Evolutionary conservation across 2,329 filamentous ascomycete species (phyloP), one percentile per base, ranked within the genome.

Genomic region (Bimuria novae-zelandiae): DNA sequence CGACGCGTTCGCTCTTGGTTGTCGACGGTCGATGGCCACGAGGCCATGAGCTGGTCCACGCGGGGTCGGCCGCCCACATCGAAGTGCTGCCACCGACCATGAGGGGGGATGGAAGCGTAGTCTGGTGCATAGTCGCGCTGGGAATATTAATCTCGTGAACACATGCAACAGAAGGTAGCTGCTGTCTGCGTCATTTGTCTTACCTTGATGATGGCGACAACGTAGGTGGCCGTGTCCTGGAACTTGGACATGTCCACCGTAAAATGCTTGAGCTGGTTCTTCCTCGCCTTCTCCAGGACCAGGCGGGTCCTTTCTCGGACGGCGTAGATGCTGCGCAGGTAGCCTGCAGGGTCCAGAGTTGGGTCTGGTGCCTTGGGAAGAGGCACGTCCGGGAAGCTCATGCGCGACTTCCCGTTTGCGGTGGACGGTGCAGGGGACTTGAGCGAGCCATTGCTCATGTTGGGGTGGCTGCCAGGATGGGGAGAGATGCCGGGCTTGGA

Each of bases 151-250:
- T 21, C 14, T 30, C 10, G 11, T 16, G 10, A 29, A 33, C 17
- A 47, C n/a, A 17, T n/a, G 12, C 12, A 6, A 25, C 21, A 16
- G 12, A 27, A 12, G 22, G 27, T 35, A 21, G 23, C 17, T 21
- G 10, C 3, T 17, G n/a, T 21, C 6, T 17, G 16, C 39, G 39
- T 29, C 37, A 67, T 12, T n/a, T 12, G 30, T 17, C 81, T 61
- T 78, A 92, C 92, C 88, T 95, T 96, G 79, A 97, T 96, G 59
- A 97, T 93, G 35, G 89, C 87, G n/a, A 93, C 87, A 8, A 96
- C 89, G 71, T 96, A 96, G 39, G 83, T 83, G 12, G 92, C 90
- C 1, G 93, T 93, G 60, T 93, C 89, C 40, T 81, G 76, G 71
- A 96, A 93, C 75, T 93, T 95, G 75, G 75, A 76, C 81, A 92